These are phyloP conservation scores for Trichoderma simmonsii DNA, from an alignment of 2,329 filamentous ascomycete species.

Conservation along the genomic window DNA sequence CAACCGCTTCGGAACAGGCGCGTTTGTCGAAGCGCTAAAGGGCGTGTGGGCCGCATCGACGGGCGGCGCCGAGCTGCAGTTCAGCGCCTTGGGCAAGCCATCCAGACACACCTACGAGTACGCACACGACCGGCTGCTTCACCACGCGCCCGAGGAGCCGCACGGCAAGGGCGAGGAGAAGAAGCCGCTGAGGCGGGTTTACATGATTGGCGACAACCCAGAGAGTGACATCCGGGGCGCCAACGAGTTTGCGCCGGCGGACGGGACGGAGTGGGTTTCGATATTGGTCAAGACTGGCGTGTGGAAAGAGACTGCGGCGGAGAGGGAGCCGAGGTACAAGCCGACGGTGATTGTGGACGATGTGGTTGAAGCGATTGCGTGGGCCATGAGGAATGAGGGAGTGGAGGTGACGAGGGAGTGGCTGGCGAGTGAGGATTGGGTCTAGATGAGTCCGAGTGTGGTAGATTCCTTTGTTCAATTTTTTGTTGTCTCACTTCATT, in stretches of 20 bases:
- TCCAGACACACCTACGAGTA: conserved; percentile 74
- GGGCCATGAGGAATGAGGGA: conserved; percentile 63
- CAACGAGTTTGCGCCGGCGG: conserved; percentile 66
- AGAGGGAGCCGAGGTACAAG: conserved; percentile 52
- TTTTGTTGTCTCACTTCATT: background rate
- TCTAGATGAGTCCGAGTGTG: background rate
- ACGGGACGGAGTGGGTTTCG: conserved; percentile 71
- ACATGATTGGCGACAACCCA: conserved; percentile 92
- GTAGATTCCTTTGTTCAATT: background rate
- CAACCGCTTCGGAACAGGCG: conserved; percentile 86
- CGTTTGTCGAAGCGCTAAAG: conserved; percentile 77
- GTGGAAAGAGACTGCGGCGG: conserved; percentile 47
- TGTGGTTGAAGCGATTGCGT: conserved; percentile 73
- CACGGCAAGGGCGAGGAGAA: conserved; percentile 40
- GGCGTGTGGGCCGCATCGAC: conserved; percentile 77
- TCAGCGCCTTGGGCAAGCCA: conserved; percentile 80
- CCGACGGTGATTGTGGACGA: conserved; percentile 68
- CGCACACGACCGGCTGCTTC: conserved; percentile 69
- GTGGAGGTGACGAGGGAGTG: conserved; percentile 35
- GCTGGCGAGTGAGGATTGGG: conserved; percentile 23
- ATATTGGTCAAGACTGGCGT: conserved; percentile 80
- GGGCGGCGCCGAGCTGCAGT: conserved; percentile 56
- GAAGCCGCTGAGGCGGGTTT: conserved; percentile 69
- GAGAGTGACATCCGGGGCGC: conserved; percentile 88
- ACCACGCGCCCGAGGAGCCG: conserved; percentile 31